Conservation (phyloP, 352 stramenopile species). For the Plasmopara muralis region DNA sequence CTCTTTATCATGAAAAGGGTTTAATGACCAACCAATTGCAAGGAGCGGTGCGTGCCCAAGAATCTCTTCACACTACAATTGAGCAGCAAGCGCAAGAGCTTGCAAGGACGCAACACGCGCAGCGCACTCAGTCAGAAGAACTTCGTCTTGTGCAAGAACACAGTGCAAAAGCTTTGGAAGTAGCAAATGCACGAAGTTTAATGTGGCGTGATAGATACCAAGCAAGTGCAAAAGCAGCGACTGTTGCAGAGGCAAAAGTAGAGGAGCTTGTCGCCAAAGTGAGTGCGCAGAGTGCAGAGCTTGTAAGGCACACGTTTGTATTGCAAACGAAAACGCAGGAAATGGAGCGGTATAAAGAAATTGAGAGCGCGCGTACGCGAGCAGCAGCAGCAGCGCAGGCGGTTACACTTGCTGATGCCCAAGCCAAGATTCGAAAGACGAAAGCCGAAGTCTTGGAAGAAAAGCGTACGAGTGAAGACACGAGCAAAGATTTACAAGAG, state of each 20-base stretch:
- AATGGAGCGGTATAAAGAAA: constrained; percentile 46
- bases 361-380: constrained; percentile 29
- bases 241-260: constrained; percentile 25
- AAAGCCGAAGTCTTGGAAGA: constrained; percentile 21
- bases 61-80: constrained; percentile 31
- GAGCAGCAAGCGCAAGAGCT: constrained; percentile 61
- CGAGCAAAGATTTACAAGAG: constrained; percentile 31
- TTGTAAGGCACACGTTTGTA: constrained; percentile 58
- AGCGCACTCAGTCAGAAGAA: constrained; percentile 40
- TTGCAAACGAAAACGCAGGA: constrained; percentile 48
- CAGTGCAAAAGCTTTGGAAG: constrained; percentile 36
- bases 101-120: constrained; percentile 37
- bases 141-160: constrained; percentile 31
- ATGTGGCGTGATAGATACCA: constrained; percentile 58
- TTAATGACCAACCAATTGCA: constrained; percentile 51
- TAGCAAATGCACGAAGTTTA: constrained; percentile 29
- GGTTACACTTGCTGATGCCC: constrained; percentile 27
- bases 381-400: constrained; percentile 27
- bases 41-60: constrained; percentile 44
- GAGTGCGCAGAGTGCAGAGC: constrained; percentile 36
- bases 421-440: constrained; percentile 19
- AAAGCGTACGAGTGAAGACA: constrained; percentile 21
- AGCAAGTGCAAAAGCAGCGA: constrained; percentile 27
- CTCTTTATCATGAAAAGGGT: constrained; percentile 54
- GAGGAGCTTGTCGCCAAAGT: constrained; percentile 44